Evolutionary conservation across 1,139 yeast species (phyloP).

Genomic region (Candida glucosophila): DNA sequence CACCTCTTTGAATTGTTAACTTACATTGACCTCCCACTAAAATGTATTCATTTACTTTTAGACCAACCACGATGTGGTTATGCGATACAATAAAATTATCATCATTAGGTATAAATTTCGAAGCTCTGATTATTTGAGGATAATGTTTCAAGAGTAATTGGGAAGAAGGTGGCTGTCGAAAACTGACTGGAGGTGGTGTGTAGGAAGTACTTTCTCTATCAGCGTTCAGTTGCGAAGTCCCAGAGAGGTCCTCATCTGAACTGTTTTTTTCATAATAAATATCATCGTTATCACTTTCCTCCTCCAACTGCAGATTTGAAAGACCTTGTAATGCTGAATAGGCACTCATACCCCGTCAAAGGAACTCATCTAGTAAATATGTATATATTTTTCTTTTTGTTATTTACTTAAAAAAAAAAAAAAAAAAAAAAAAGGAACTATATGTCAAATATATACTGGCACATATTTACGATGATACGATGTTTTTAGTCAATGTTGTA

Average conservation of each 20-base stretch:
- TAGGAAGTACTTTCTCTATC: too few species aligned
- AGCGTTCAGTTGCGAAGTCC: constrained; percentile 5
- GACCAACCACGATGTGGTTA: constrained; percentile 29
- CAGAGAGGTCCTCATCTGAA: constrained; percentile 14
- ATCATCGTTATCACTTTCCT: constrained; percentile 6
- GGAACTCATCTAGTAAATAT: too few species aligned
- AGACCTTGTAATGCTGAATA: constrained; percentile 38
- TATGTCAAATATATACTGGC: not conserved
- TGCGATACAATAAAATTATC: constrained; percentile 27
- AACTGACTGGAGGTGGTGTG: too few species aligned
- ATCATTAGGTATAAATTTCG: constrained; percentile 25
- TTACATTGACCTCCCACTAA: constrained; percentile 52
- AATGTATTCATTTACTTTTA: constrained; percentile 39
- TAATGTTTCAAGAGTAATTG: not conserved
- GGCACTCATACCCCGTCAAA: constrained; percentile 34
- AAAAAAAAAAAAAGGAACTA: not conserved
- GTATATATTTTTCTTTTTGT: too few species aligned
- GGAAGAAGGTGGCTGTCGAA: too few species aligned
- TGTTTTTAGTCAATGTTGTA: not conserved
- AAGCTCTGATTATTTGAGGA: constrained; percentile 4
- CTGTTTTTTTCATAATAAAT: constrained; percentile 14
- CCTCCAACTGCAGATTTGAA: constrained; percentile 8
- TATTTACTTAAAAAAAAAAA: too few species aligned
- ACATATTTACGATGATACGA: not conserved
- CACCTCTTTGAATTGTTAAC: constrained; percentile 51